These are phyloP conservation scores for Xanthoceras sorbifolium DNA, from an alignment of 345 rosid species.

Conservation along the genomic window DNA sequence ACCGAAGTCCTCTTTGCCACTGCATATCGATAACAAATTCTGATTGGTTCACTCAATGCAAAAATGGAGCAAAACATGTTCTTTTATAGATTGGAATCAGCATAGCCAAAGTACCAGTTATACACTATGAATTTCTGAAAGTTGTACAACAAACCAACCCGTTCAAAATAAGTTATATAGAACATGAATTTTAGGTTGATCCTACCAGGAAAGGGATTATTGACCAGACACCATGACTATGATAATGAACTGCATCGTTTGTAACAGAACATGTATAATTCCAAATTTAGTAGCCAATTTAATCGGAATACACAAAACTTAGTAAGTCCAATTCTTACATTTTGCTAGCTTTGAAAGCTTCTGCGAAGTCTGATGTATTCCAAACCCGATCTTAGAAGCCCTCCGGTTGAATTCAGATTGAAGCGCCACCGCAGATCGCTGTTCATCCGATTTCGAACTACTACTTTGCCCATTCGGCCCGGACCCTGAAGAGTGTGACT, in stretches of 20 bases:
- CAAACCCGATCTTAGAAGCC: conserved; percentile 63
- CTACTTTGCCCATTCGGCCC: conserved; percentile 39
- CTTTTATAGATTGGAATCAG: not conserved
- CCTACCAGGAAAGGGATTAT: not conserved
- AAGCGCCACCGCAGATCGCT: conserved; percentile 48
- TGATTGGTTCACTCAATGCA: not conserved
- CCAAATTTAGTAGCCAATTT: not conserved
- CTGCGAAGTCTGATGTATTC: conserved; percentile 65
- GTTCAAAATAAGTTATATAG: not conserved
- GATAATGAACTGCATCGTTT: not conserved
- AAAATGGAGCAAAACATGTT: not conserved
- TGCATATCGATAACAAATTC: conserved; percentile 22
- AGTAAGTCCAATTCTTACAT: conserved; percentile 32
- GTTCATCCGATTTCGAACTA: conserved; percentile 38
- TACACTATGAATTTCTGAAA: not conserved
- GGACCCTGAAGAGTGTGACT: conserved; percentile 34
- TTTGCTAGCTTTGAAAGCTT: conserved; percentile 58
- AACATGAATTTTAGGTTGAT: not conserved
- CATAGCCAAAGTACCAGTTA: not conserved
- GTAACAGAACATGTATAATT: not conserved
- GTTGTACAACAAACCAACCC: not conserved
- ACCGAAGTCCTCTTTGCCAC: conserved; percentile 72
- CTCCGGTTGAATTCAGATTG: conserved; percentile 64
- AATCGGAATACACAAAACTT: not conserved
- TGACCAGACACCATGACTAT: not conserved